phyloP scores from a whole-genome alignment of 2,329 filamentous ascomycete species.

The Ceratocystis diversiconidia region DNA sequence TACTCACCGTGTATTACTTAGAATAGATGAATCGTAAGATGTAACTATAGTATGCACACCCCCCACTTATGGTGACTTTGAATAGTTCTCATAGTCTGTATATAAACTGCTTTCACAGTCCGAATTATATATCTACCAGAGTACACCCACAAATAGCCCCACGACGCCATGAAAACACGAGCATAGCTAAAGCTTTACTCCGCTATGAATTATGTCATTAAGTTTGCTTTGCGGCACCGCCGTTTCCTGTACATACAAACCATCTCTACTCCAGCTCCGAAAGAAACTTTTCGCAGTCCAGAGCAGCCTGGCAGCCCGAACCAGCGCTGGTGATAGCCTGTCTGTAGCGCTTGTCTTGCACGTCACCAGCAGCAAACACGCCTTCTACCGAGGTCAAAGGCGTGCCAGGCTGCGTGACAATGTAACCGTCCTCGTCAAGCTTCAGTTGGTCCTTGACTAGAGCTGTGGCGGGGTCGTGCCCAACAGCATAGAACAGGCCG shows the following conservation, averaged over 20 bases:
- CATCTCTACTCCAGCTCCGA: conserved; percentile 51
- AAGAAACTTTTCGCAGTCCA: conserved; percentile 91
- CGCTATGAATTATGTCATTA: conserved; percentile 5
- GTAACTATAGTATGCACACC: too few species aligned
- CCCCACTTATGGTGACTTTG: too few species aligned
- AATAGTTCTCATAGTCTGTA: neutral
- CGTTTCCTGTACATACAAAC: neutral
- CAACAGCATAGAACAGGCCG: conserved; percentile 93
- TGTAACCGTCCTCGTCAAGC: conserved; percentile 80
- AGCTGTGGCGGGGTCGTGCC: conserved; percentile 84
- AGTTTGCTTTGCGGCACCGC: neutral
- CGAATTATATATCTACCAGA: neutral
- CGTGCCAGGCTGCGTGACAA: conserved; percentile 77
- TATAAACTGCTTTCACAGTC: neutral
- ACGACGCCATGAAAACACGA: neutral
- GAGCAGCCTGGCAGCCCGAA: conserved; percentile 84
- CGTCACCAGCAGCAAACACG: conserved; percentile 92
- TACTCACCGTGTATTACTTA: too few species aligned
- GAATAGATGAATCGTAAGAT: too few species aligned
- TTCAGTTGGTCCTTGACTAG: conserved; percentile 84
- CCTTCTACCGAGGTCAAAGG: conserved; percentile 78
- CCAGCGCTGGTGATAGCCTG: conserved; percentile 97
- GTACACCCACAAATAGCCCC: neutral
- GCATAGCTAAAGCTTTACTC: conserved; percentile 10
- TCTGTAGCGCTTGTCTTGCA: conserved; percentile 96